A percentile compares a stretch with the other conserved stretches of the same genome.
Evolutionary conservation across 2,329 filamentous ascomycete genomes (phyloP).

Genomic region (Botrytis paeoniae): DNA sequence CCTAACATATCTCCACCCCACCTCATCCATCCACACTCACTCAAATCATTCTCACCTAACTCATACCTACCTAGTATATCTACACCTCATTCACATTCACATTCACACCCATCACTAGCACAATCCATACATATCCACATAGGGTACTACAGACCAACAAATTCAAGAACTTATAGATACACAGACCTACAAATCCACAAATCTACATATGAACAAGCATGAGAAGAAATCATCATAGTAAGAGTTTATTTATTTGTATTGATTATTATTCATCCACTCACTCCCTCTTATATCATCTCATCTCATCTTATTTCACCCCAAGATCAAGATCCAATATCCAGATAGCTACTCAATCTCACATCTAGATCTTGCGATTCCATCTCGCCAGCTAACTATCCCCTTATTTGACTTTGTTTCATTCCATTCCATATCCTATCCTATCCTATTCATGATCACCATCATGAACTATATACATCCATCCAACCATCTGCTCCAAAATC

Average conservation of each 20-base stretch:
- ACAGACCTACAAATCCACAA: not conserved
- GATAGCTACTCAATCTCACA: not conserved
- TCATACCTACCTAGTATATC: too few species aligned
- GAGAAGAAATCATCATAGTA: too few species aligned
- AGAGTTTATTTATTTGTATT: too few species aligned
- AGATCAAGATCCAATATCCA: not conserved
- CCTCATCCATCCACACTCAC: too few species aligned
- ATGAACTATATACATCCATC: slow-evolving; percentile 2
- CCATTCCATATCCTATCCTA: not conserved
- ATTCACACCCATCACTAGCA: too few species aligned
- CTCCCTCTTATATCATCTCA: not conserved
- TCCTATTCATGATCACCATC: not conserved
- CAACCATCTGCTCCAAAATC: not conserved
- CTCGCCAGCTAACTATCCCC: not conserved
- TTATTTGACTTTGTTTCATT: not conserved
- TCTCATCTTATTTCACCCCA: not conserved
- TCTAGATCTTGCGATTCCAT: not conserved
- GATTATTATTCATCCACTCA: not conserved
- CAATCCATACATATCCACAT: too few species aligned
- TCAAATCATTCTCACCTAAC: too few species aligned
- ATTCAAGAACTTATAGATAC: too few species aligned
- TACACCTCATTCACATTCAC: too few species aligned
- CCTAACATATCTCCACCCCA: too few species aligned
- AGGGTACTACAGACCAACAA: too few species aligned
- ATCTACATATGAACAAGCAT: not conserved